Base-by-base conservation (phyloP, 139 green algal species). In the Picochlorum costavermella region DNA sequence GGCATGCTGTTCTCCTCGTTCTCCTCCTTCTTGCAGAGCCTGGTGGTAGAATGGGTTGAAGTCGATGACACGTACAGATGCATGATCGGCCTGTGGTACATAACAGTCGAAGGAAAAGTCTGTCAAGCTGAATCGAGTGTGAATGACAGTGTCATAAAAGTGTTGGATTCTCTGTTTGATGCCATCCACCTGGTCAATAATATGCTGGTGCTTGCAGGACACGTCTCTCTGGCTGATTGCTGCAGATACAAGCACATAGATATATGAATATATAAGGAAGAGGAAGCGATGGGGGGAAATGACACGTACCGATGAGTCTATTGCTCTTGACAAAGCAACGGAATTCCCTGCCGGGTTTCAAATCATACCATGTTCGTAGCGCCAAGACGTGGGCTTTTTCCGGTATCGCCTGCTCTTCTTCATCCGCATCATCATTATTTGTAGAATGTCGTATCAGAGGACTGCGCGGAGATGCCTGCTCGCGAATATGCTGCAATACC, bases 311-410 rank as follows among this genome's bases (percentile, higher is more conserved):
- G 0, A 83, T 67, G 55, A 90, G 49, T 12, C 12, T 26, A 10
- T 76, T 55, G 1, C n/a, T 40, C n/a, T 29, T 29, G 25, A 97
- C 86, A 68, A 98, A 98, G 73, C 84, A 94, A 30, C 92, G 79
- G 67, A 97, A 95, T 80, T 97, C 90, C n/a, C 83, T 63, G 50
- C 84, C 84, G 8, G 88, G 90, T 36, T 72, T 62, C 56, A 98
- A 63, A 58, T 90, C 73, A 28, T 83, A 69, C 77, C 80, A 95
- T 53, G 86, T 79, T 14, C 84, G 81, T 58, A 97, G 71, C 36
- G 78, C 82, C 31, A 97, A 76, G 50, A 78, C 56, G 10, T 82
- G 69, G 6, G 33, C 4, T 62, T n/a, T 36, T 28, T 16, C 31
- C 33, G 60, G 12, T 37, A 56, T 60, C 37, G 20, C 67, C 25